These are phyloP conservation scores for Beauveria sp. DNA, from an alignment of 2,329 filamentous ascomycete species.

Conservation along the genomic window DNA sequence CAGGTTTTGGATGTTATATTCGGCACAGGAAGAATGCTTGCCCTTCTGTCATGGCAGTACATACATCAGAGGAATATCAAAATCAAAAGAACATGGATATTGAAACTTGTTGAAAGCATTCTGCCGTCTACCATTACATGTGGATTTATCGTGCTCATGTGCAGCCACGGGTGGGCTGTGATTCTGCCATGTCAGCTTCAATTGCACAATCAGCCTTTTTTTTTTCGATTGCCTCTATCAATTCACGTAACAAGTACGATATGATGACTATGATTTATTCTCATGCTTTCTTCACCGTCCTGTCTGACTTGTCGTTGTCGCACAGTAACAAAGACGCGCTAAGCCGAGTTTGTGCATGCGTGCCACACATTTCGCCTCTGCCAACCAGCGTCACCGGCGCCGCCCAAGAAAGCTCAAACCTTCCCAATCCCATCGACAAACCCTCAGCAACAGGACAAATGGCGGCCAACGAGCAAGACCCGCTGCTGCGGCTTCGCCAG, in stretches of 20 bases:
- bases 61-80: neutral
- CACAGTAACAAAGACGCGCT: neutral
- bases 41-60: neutral
- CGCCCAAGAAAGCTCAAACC: neutral
- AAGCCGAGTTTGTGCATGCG: neutral
- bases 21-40: neutral
- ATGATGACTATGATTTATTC: too few relatives aligned
- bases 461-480: conserved; percentile 59
- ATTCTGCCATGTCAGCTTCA: too few relatives aligned
- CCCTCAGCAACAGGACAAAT: conserved; percentile 31
- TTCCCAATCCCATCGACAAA: neutral
- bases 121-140: neutral
- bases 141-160: neutral
- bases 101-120: neutral
- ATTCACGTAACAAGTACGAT: too few relatives aligned
- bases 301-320: neutral
- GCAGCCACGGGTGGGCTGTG: too few relatives aligned
- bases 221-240: too few relatives aligned
- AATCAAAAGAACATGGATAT: neutral
- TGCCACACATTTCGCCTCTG: neutral
- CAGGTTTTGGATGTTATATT: neutral
- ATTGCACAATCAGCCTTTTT: too few relatives aligned
- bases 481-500: conserved; percentile 75
- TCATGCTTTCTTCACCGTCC: too few relatives aligned
- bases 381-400: neutral